Evolutionary conservation across 2,329 filamentous ascomycete genomes (phyloP).

Genomic region (Ophiostoma perfectum): DNA sequence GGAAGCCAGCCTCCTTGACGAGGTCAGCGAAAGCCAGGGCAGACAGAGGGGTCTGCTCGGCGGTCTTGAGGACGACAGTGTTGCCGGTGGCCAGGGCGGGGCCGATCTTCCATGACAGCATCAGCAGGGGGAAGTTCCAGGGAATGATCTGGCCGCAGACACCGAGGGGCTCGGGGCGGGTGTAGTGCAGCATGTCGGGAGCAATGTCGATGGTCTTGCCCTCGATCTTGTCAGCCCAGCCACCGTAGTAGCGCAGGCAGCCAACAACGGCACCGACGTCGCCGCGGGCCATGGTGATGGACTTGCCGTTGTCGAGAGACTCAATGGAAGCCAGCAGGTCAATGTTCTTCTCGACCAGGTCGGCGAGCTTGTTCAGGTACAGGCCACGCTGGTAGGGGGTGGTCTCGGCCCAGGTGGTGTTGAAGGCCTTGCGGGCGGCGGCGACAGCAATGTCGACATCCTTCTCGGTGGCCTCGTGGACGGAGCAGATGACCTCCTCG

Average conservation of each 20-base stretch:
- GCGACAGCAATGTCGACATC: slow-evolving; percentile 75
- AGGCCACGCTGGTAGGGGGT: slow-evolving; percentile 67
- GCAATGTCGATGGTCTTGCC: slow-evolving; percentile 80
- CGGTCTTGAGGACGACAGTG: slow-evolving; percentile 66
- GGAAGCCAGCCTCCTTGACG: slow-evolving; percentile 72
- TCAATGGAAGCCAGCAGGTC: slow-evolving; percentile 76
- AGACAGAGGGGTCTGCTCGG: slow-evolving; percentile 70
- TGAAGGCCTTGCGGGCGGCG: slow-evolving; percentile 80
- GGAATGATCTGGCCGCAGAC: slow-evolving; percentile 85
- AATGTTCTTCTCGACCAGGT: slow-evolving; percentile 70
- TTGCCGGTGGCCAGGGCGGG: slow-evolving; percentile 69
- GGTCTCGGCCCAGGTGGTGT: slow-evolving; percentile 62
- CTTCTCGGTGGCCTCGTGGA: slow-evolving; percentile 83
- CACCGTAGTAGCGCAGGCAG: slow-evolving; percentile 79
- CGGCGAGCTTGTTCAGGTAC: slow-evolving; percentile 69
- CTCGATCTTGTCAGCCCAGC: slow-evolving; percentile 87
- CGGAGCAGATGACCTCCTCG: slow-evolving; percentile 77
- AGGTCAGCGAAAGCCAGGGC: slow-evolving; percentile 59
- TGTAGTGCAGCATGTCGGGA: slow-evolving; percentile 78
- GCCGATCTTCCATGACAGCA: slow-evolving; percentile 78
- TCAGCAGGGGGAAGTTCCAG: slow-evolving; percentile 81
- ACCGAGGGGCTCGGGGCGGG: slow-evolving; percentile 69
- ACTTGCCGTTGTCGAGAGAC: slow-evolving; percentile 84
- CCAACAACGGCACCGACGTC: slow-evolving; percentile 64
- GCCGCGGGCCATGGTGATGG: slow-evolving; percentile 66